Evolutionary conservation across 257 asterid species (phyloP), one percentile per base, ranked within the genome.

Genomic region (Henckelia pumila): DNA sequence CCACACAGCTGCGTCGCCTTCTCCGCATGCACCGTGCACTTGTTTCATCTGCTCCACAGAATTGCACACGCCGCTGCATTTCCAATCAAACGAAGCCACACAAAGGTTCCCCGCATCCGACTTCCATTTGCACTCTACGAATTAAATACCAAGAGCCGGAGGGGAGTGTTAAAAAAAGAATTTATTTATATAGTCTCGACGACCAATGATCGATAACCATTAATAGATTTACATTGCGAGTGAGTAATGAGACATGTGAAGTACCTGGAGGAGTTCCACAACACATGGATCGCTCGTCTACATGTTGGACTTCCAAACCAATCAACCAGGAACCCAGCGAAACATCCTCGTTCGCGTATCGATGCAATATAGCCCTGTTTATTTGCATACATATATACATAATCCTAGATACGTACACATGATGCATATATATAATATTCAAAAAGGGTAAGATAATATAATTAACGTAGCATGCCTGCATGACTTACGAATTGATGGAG

Each of bases 211-310:
- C n/a, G n/a, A n/a, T n/a, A n/a, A n/a, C n/a, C n/a, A n/a, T n/a
- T n/a, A n/a, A n/a, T n/a, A n/a, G n/a, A n/a, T n/a, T n/a, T n/a
- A n/a, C n/a, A n/a, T n/a, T n/a, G n/a, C n/a, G n/a, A n/a, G n/a
- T n/a, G n/a, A n/a, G n/a, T n/a, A n/a, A n/a, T n/a, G n/a, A n/a
- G 30, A 28, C 5, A 28, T 28, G 14, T 20, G 7, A 32, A 8
- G 13, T 74, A 87, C 95, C 95, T 56, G 95, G 92, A 61, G 89
- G 86, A 8, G 96, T 89, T 37, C 87, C 90, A 73, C 96, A 89
- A 50, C 96, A 89, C 88, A 89, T 82, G 59, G 88, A 83, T 52
- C 74, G 83, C 1, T 89, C 95, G 80, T 87, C 88, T 19, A 89
- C 81, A 47, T 89, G 93, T 56, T 83, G 73, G n/a, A 89, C 95